phyloP scores from a whole-genome alignment of 2,329 filamentous ascomycete species.

The Aureobasidium vineae region DNA sequence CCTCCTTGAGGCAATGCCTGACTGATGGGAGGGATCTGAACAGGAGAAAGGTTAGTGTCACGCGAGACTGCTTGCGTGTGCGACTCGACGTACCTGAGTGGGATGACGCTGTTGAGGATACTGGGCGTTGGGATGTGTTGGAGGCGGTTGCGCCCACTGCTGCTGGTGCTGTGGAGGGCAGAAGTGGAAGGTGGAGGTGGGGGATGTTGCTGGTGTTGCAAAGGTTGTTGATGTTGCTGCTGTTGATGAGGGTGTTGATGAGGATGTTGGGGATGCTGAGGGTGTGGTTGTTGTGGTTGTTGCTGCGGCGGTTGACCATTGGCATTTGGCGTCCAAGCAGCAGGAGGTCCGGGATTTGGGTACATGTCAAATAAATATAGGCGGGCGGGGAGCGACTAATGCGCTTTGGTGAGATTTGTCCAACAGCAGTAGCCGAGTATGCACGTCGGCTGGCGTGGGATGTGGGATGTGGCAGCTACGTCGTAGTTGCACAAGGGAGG shows the following conservation, averaged over 20 bases:
- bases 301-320: constrained; percentile 29
- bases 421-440: constrained; percentile 25
- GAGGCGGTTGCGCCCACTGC: constrained; percentile 32
- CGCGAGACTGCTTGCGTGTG: constrained; percentile 13
- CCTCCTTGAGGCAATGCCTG: constrained; percentile 37
- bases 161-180: constrained; percentile 19
- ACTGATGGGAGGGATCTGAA: constrained; percentile 39
- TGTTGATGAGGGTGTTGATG: constrained; percentile 31
- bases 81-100: constrained; percentile 33
- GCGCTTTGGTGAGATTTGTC: constrained; percentile 23
- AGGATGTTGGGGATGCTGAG: constrained; percentile 28
- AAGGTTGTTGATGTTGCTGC: constrained; percentile 15
- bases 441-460: constrained; percentile 27
- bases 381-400: constrained; percentile 22
- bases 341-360: constrained; percentile 30
- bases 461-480: constrained; percentile 19
- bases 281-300: constrained; percentile 30
- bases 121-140: constrained; percentile 38
- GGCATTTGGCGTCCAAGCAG: constrained; percentile 32
- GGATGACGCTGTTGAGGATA: constrained; percentile 35
- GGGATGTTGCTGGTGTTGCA: constrained; percentile 24
- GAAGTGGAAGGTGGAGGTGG: constrained; percentile 34
- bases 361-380: constrained; percentile 29
- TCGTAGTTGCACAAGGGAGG: constrained; percentile 27
- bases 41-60: constrained; percentile 25